Evolutionary conservation across 192 early-diverging fungal genomes (phyloP).

Genomic region (Mortierella antarctica): DNA sequence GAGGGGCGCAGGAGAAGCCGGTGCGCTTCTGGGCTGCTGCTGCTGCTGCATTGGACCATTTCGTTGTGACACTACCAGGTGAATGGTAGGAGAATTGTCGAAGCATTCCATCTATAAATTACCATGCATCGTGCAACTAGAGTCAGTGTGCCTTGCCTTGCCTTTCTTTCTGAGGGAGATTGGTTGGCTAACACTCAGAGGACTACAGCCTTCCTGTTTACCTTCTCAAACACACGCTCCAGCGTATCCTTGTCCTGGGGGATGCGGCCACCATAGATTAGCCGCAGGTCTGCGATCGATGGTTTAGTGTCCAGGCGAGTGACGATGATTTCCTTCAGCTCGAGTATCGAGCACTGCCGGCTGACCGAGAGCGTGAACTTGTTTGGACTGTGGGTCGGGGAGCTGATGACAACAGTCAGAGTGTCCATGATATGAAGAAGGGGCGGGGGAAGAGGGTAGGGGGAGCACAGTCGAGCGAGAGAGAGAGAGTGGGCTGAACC

Average conservation of each 20-base stretch:
- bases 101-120: slow-evolving; percentile 28
- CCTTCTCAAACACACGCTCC: slow-evolving; percentile 41
- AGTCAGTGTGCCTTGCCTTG: background rate
- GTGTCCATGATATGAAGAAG: slow-evolving; percentile 18
- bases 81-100: slow-evolving; percentile 28
- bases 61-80: slow-evolving; percentile 33
- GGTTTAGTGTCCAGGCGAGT: slow-evolving; percentile 25
- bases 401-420: slow-evolving; percentile 33
- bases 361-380: slow-evolving; percentile 20
- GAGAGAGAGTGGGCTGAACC: background rate
- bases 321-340: slow-evolving; percentile 36
- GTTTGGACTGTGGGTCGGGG: slow-evolving; percentile 22
- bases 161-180: background rate
- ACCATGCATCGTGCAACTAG: background rate
- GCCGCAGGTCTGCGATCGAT: slow-evolving; percentile 20
- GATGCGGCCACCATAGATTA: slow-evolving; percentile 43
- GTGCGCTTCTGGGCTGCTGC: slow-evolving; percentile 16
- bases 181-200: background rate
- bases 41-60: slow-evolving; percentile 1
- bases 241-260: slow-evolving; percentile 41
- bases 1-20: slow-evolving; percentile 17
- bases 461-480: background rate
- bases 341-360: slow-evolving; percentile 19
- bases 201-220: background rate
- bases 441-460: background rate